Evolutionary conservation across 768 basidiomycete species (phyloP).

Genomic region (Tephrocybe sp.): DNA sequence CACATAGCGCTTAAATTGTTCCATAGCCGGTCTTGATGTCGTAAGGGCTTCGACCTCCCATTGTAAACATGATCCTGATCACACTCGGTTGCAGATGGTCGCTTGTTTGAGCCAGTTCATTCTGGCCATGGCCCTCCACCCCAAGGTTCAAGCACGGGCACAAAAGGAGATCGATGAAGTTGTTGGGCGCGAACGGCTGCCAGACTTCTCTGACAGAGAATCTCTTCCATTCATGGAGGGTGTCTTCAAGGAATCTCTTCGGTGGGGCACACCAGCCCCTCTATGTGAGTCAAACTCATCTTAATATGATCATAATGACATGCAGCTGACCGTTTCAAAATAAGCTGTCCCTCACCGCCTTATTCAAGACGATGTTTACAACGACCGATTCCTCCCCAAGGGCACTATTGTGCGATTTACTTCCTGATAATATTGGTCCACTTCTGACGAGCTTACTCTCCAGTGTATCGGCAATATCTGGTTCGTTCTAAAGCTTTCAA

Average conservation of each 20-base stretch:
- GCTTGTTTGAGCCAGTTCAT: conserved; percentile 18
- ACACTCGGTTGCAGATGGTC: conserved; percentile 9
- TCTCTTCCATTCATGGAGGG: conserved; percentile 19
- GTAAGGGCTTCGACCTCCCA: too few relatives aligned
- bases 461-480: conserved; percentile 19
- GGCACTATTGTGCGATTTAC: conserved; percentile 14
- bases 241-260: conserved; percentile 18
- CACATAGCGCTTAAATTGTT: neutral
- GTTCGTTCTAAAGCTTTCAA: neutral
- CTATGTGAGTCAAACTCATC: conserved; percentile 8
- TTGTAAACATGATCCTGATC: too few relatives aligned
- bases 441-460: neutral
- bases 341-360: conserved; percentile 20
- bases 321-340: neutral
- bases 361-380: conserved; percentile 18
- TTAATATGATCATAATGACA: neutral
- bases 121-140: conserved; percentile 18
- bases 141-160: conserved; percentile 14
- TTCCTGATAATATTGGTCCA: neutral
- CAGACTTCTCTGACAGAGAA: conserved; percentile 17
- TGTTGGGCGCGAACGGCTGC: conserved; percentile 15
- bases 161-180: conserved; percentile 20
- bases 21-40: conserved; percentile 17
- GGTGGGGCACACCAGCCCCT: conserved; percentile 19
- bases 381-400: conserved; percentile 14